These are phyloP conservation scores for Boletellus ananas DNA, from an alignment of 768 basidiomycete species.

Conservation along the genomic window DNA sequence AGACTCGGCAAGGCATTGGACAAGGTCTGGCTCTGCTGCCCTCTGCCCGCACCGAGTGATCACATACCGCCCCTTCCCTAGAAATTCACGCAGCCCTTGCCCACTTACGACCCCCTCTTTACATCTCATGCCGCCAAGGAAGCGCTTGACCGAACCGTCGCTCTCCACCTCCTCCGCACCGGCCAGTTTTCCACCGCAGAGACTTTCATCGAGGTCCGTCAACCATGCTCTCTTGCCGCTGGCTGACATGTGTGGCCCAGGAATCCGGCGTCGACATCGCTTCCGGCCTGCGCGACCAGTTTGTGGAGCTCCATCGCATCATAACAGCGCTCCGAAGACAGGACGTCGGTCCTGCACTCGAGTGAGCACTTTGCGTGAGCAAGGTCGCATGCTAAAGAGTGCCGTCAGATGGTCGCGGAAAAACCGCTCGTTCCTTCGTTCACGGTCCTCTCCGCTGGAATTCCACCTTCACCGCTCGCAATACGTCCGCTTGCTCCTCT, in stretches of 20 bases:
- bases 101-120: conserved; percentile 66
- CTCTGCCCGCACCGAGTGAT: not conserved
- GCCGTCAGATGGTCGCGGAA: conserved; percentile 70
- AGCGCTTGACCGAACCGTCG: conserved; percentile 68
- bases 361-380: conserved; percentile 41
- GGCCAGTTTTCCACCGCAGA: conserved; percentile 78
- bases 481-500: conserved; percentile 75
- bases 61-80: conserved; percentile 27
- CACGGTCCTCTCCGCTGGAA: conserved; percentile 76
- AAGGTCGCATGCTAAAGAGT: not conserved
- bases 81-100: conserved; percentile 59
- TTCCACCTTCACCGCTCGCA: conserved; percentile 90
- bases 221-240: not conserved
- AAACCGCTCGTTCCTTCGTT: conserved; percentile 61
- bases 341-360: conserved; percentile 74
- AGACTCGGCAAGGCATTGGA: conserved; percentile 85
- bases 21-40: conserved; percentile 55
- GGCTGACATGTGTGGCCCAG: conserved; percentile 32
- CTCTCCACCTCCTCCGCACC: conserved; percentile 73
- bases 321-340: conserved; percentile 60
- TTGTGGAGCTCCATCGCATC: conserved; percentile 69
- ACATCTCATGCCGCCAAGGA: conserved; percentile 52
- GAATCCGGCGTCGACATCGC: conserved; percentile 64
- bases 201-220: conserved; percentile 64
- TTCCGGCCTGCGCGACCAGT: conserved; percentile 47